Base-by-base conservation (phyloP, 2,329 filamentous ascomycete species). In the Immersiporthe knoxdaviesiana region DNA sequence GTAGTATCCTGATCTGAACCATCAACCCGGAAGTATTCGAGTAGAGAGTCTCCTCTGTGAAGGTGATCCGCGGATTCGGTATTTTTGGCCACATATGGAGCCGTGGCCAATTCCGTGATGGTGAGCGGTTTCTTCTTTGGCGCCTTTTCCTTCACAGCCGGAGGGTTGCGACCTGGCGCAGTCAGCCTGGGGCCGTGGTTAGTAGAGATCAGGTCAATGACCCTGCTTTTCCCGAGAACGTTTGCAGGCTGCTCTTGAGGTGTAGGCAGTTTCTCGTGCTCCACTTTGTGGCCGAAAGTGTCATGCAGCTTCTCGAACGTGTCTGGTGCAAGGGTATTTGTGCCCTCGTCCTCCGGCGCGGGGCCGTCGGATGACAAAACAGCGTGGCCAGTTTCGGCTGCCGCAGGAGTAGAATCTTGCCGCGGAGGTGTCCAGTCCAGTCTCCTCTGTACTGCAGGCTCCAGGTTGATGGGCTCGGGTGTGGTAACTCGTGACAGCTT, bases 41-140 rank as follows among this genome's bases (percentile, higher is more conserved):
- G 73, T 41, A 88, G 73, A 2, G 84, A 83, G 12, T 81, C 78
- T 59, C 72, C 75, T 71, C 72, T 73, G 56, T 71, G 73, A 6
- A 61, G 68, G 52, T 65, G 74, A 39, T 76, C 72, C 39, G 81
- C 78, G 12, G 76, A 72, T 65, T 83, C 77, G 4, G 78, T 76
- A 2, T 80, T 76, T 32, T 67, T 65, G 3, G 81, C 77, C 16
- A 76, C 77, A 75, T 94, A 96, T 5, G 88, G 88, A 16, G 92
- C 90, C 1, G 90, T 95, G 14, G 92, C 92, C 63, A 92, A 81
- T 54, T 89, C 92, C 0, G 93, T 97, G 68, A 97, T 90, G 0
- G 93, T 97, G 54, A 88, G 88, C 0, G 89, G 80, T 77, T 91
- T 94, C 79, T 92, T 93, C 78, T 88, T 89, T 3, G 84, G 80